Evolutionary conservation across 441 rosid species (phyloP).

Genomic region (Aquilaria agallochum): DNA sequence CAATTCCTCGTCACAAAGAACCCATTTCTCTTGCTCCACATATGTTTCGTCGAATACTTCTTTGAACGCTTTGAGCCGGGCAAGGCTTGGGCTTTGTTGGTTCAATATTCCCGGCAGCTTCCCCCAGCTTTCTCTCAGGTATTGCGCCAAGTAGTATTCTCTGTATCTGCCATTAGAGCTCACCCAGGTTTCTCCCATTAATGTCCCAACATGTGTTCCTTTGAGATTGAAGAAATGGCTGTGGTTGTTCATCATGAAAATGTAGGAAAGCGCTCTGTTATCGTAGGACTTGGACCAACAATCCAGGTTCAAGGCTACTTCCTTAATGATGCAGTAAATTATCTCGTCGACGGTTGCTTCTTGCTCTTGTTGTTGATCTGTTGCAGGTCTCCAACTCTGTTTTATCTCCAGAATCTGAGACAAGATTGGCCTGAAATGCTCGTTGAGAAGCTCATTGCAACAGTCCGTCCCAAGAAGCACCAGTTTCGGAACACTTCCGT

Average conservation of each 20-base stretch:
- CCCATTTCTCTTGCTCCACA: slow-evolving; percentile 62
- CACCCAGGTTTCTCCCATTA: slow-evolving; percentile 83
- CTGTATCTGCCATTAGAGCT: slow-evolving; percentile 58
- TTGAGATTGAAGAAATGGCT: slow-evolving; percentile 48
- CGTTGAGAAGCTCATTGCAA: slow-evolving; percentile 55
- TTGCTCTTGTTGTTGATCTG: slow-evolving; percentile 36
- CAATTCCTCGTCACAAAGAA: slow-evolving; percentile 42
- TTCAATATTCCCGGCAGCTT: slow-evolving; percentile 27
- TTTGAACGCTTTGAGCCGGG: slow-evolving; percentile 40
- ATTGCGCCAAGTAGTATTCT: slow-evolving; percentile 59
- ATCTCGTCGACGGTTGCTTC: slow-evolving; percentile 45
- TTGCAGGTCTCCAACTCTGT: slow-evolving; percentile 62
- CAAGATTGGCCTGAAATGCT: slow-evolving; percentile 45
- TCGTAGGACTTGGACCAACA: slow-evolving; percentile 55
- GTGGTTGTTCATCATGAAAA: slow-evolving; percentile 90
- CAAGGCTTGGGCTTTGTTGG: slow-evolving; percentile 20
- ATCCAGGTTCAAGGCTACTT: slow-evolving; percentile 64
- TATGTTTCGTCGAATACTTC: slow-evolving; percentile 51
- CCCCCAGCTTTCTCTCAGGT: slow-evolving; percentile 70
- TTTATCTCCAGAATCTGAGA: slow-evolving; percentile 51
- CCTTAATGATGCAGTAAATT: slow-evolving; percentile 44
- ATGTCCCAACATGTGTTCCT: slow-evolving; percentile 52
- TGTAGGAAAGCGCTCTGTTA: slow-evolving; percentile 39
- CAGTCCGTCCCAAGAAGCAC: slow-evolving; percentile 64
- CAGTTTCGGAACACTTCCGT: slow-evolving; percentile 57